These are phyloP conservation scores for Oemleria cerasiformis DNA, from an alignment of 306 rosid genomes.

Conservation along the genomic window DNA sequence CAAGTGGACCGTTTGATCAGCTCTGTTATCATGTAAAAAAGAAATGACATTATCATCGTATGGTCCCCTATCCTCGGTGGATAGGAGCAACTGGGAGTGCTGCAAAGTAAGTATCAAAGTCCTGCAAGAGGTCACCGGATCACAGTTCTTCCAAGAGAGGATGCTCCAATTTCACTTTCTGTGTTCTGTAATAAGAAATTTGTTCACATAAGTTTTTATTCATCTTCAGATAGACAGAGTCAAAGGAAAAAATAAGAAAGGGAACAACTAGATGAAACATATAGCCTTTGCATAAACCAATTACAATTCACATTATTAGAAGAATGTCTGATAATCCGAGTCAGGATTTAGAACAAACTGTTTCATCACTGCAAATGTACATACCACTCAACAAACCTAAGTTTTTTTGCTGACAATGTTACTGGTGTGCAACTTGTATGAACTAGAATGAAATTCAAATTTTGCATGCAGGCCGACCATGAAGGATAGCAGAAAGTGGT, in stretches of 20 bases:
- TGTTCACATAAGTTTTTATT: constrained; percentile 15
- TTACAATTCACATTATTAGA: not conserved
- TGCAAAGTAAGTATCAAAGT: constrained; percentile 15
- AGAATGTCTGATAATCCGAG: not conserved
- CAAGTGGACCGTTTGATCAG: constrained; percentile 16
- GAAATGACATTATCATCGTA: not conserved
- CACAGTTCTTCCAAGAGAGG: constrained; percentile 81
- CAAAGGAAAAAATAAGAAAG: not conserved
- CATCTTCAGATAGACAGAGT: not conserved
- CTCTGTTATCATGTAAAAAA: constrained; percentile 15
- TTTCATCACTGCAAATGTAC: not conserved
- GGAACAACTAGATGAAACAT: constrained; percentile 9
- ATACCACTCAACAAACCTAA: not conserved
- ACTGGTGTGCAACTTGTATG: not conserved
- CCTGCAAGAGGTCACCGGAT: constrained; percentile 55
- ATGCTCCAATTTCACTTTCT: constrained; percentile 91
- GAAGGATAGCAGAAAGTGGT: not conserved
- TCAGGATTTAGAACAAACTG: constrained; percentile 1
- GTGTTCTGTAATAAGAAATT: constrained; percentile 65
- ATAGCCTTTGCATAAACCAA: not conserved
- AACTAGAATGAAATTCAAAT: not conserved
- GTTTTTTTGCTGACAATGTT: not conserved
- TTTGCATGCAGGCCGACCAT: not conserved
- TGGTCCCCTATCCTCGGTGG: not conserved
- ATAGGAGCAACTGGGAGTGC: constrained; percentile 12